Conservation (phyloP, 2,329 filamentous ascomycete species). For the Penicillium sp. region DNA sequence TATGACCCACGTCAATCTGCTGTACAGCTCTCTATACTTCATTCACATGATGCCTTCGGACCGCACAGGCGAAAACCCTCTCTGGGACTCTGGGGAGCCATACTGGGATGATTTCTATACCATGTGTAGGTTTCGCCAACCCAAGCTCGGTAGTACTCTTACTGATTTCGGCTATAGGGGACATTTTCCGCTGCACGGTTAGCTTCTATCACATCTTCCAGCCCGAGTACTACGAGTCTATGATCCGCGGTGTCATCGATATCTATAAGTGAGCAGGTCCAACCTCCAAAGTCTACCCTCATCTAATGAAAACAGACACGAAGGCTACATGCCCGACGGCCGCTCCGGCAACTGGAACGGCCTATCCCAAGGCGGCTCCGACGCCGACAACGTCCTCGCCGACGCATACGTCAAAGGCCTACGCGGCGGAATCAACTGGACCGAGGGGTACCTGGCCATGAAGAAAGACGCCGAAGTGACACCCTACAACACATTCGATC, state of each 20-base stretch:
- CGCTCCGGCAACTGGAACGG: slow-evolving; percentile 67
- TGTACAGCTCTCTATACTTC: slow-evolving; percentile 53
- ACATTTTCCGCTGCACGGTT: slow-evolving; percentile 63
- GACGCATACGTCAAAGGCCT: slow-evolving; percentile 72
- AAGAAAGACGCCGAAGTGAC: slow-evolving; percentile 64
- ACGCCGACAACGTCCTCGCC: slow-evolving; percentile 69
- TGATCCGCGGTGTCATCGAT: slow-evolving; percentile 66
- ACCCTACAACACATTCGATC: slow-evolving; percentile 61
- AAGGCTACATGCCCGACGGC: slow-evolving; percentile 64
- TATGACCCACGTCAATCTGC: slow-evolving; percentile 27
- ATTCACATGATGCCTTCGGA: slow-evolving; percentile 68
- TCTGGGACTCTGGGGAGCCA: slow-evolving; percentile 63
- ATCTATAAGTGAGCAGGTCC: slow-evolving; percentile 56
- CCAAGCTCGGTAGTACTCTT: not conserved
- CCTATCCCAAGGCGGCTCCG: slow-evolving; percentile 64
- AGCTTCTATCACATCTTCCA: slow-evolving; percentile 65
- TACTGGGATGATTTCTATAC: slow-evolving; percentile 72
- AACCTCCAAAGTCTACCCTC: no score
- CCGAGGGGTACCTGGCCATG: slow-evolving; percentile 62
- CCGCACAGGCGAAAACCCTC: slow-evolving; percentile 67
- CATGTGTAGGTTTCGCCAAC: slow-evolving; percentile 32
- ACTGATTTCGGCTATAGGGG: slow-evolving; percentile 48
- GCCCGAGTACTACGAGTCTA: slow-evolving; percentile 61
- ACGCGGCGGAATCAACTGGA: slow-evolving; percentile 63
- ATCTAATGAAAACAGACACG: slow-evolving; percentile 14